Evolutionary conservation across 768 basidiomycete species (phyloP).

Genomic region (Leccinum rimulosum): DNA sequence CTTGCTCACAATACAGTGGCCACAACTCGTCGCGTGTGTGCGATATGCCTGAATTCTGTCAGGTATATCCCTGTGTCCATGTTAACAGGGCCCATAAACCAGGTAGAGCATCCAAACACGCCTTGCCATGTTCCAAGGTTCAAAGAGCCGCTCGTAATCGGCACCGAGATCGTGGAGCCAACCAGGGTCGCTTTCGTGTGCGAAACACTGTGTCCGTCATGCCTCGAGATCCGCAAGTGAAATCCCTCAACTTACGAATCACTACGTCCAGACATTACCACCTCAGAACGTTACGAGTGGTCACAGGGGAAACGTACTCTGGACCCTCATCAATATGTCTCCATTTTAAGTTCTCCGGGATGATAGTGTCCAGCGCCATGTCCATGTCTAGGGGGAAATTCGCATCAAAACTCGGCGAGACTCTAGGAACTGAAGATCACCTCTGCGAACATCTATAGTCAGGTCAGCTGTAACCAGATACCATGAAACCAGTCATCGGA

Average conservation of each 20-base stretch:
- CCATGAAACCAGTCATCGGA: not conserved
- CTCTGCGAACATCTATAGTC: conserved; percentile 42
- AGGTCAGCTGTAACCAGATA: conserved; percentile 7
- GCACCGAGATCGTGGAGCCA: conserved; percentile 78
- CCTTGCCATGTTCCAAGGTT: conserved; percentile 96
- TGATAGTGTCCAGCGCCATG: conserved; percentile 87
- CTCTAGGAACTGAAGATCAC: conserved; percentile 24
- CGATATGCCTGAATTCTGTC: conserved; percentile 72
- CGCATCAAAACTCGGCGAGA: conserved; percentile 14
- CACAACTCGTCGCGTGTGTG: conserved; percentile 69
- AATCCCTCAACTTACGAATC: conserved; percentile 59
- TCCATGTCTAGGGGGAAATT: conserved; percentile 71
- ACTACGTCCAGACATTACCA: conserved; percentile 35
- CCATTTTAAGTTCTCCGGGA: conserved; percentile 83
- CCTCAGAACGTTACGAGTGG: conserved; percentile 4
- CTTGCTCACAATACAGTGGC: conserved; percentile 75
- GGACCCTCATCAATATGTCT: conserved; percentile 88
- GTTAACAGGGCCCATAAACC: conserved; percentile 1
- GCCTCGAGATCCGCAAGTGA: not conserved
- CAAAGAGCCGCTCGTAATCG: conserved; percentile 74
- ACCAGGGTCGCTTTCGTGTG: conserved; percentile 89
- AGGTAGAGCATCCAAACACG: conserved; percentile 23
- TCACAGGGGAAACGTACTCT: conserved; percentile 50
- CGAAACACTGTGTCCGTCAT: conserved; percentile 56
- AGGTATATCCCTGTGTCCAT: conserved; percentile 68